Evolutionary conservation across 306 rosid genomes (phyloP), one percentile per base, ranked within the genome.

Genomic region (Crotalaria pallida): DNA sequence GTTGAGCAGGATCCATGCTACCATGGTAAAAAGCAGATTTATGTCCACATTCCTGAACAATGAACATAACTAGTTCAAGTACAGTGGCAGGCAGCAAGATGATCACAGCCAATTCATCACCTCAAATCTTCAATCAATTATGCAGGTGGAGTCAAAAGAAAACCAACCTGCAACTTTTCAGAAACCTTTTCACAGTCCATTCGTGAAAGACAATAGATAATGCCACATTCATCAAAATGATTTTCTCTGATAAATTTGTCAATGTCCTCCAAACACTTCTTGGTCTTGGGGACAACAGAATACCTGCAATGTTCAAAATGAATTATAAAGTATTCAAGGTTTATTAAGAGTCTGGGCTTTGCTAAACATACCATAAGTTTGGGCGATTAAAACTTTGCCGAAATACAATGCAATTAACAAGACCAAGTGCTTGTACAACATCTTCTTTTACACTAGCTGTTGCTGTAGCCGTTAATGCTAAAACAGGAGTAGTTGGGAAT

Each of bases 351-450:
- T n/a, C 34, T 62, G 51, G 62, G 62, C 76, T 73, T 65, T 23
- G 58, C 57, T 72, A 71, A 71, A 69, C 66, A 80, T 57, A 83
- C 97, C 86, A 55, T 77, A 94, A 84, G 81, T 94, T 94, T 86
- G 95, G 96, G 68, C 99, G 96, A 86, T 94, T 94, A 76, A 91
- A 94, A 86, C 99, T 94, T 89, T 94, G 99, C 71, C 95, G 96
- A 70, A 94, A 94, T 80, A 94, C 62, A 67, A 94, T 53, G 82
- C 99, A 94, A 83, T 94, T 94, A 58, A 87, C 86, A 38, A 91
- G 97, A 61, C 99, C 97, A 47, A 94, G 96, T 75, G 99, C 99
- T 79, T 84, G 99, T 79, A 94, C 99, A 33, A 94, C 99, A 82
- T 94, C 99, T 80, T 94, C 98, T 82, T 94, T 94, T 57, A 94